Evolutionary conservation across 805 yeast genomes (phyloP).

Genomic region (Candida andamanensis): DNA sequence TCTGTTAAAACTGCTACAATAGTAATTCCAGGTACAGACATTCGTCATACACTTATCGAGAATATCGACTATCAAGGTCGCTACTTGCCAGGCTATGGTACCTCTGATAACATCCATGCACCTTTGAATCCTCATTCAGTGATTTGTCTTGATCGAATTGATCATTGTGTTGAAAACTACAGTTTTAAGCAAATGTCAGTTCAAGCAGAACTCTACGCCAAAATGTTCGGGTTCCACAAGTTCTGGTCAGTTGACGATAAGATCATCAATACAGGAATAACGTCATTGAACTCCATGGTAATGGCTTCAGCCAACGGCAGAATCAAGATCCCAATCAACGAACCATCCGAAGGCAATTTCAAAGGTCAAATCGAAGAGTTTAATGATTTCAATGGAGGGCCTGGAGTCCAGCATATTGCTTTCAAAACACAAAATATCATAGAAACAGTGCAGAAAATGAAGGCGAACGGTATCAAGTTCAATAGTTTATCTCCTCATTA

Average conservation of each 20-base stretch:
- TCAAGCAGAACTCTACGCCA: conserved; percentile 56
- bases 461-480: conserved; percentile 64
- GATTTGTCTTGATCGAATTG: conserved; percentile 33
- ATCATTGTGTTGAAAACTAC: conserved; percentile 79
- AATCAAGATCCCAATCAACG: conserved; percentile 79
- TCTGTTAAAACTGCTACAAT: conserved; percentile 45
- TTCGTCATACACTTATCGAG: conserved; percentile 65
- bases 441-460: conserved; percentile 48
- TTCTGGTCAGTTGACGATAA: conserved; percentile 84
- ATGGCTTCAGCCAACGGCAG: conserved; percentile 64
- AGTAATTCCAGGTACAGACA: conserved; percentile 47
- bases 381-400: conserved; percentile 66
- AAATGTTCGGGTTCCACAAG: conserved; percentile 65
- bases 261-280: conserved; percentile 62
- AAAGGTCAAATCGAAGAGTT: conserved; percentile 82
- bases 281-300: conserved; percentile 70
- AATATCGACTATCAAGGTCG: conserved; percentile 33
- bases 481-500: conserved; percentile 55
- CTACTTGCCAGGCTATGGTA: conserved; percentile 50
- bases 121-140: neutral
- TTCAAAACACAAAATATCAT: conserved; percentile 59
- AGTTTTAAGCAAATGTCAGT: conserved; percentile 61
- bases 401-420: conserved; percentile 85
- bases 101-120: too few relatives aligned
- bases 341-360: conserved; percentile 66